Evolutionary conservation across 2,329 filamentous ascomycete genomes (phyloP), one percentile per base, ranked within the genome.

Genomic region (Pseudopyrenochaeta lycopersici): DNA sequence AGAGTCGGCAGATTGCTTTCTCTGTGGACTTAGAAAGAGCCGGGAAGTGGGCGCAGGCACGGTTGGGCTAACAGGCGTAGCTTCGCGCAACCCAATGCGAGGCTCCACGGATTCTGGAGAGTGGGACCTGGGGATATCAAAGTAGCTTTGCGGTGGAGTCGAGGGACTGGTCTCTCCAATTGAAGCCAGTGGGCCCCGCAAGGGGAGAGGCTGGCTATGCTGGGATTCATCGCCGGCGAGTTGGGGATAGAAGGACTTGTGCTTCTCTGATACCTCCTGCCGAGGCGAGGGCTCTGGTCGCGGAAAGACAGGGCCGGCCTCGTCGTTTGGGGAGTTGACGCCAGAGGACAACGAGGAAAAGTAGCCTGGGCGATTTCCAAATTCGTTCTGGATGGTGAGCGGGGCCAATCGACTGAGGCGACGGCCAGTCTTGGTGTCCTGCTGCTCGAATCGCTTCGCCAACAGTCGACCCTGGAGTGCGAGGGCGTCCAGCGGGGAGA

Each of bases 401-500:
- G 92, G 92, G 2, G 93, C 91, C 38, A 98, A 80, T 36, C 94
- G 86, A 77, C 93, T 97, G 77, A 97, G 85, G 52, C 93, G 86
- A 61, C 88, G 87, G 44, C 91, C 92, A 58, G 85, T 85, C 70
- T 85, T 88, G 40, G 21, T 42, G 54, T 78, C 77, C 68, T 86
- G 85, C 60, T 95, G 89, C 74, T 97, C 89, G 56, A 99, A 86
- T 76, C 96, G 90, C 77, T 87, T 90, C 33, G 92, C 92, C 46
- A 99, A 84, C 66, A 96, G 80, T 52, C 94, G 89, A 66, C 93
- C 96, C 72, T 98, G 94, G 58, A 94, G 84, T 18, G 94, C 94
- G 73, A 99, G 96, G 42, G 94, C 94, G 82, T 99, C 95, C 61
- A 99, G 85, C 10, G 95, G 95, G 7, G 95, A 98, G 51, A 98